Base-by-base conservation (phyloP, 495 filamentous ascomycete genomes). In the Aspergillus homomorphus region DNA sequence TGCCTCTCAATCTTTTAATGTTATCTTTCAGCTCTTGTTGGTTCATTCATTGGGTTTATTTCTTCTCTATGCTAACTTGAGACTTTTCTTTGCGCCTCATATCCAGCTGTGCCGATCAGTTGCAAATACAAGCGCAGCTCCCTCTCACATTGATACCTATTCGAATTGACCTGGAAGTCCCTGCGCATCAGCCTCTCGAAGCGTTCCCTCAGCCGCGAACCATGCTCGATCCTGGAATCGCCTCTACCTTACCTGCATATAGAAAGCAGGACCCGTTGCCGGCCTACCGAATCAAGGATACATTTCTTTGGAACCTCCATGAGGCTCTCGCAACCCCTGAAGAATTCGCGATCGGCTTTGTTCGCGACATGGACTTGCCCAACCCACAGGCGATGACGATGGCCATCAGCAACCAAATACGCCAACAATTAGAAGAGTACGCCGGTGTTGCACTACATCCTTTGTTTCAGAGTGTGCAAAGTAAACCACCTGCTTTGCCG, bases 251-350 rank as follows among this genome's bases (percentile, higher is more conserved):
- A 56, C 86, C 89, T 5, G 84, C 86, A n/a, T 96, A 93, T 73
- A 84, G 83, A 63, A 75, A 78, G 22, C 88, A 86, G 26, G 92
- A 97, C 43, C 74, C 82, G 49, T 87, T 91, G 21, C 87, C 92
- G 16, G 85, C 89, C 3, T 96, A 88, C 69, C 82, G 93, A 48
- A 79, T 99, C 33, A 91, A 96, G 70, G 94, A 99, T 62, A 88
- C 87, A 23, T 97, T 99, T 67, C 73, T 98, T 22, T 99, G 94
- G 94, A 99, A 99, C 67, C 80, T 99, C 10, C 92, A 98, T 72
- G 94, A 99, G 75, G 89, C 89, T 1, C 76, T 96, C 28, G 88
- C 92, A 12, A 99, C 94, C 0, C 96, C 94, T 4, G 94, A 99
- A 67, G 87, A 93, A 62, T 99, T 98, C 72, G 95, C 94, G 4